Base-by-base conservation (phyloP, 345 rosid species). In the Linum usitatissimum region DNA sequence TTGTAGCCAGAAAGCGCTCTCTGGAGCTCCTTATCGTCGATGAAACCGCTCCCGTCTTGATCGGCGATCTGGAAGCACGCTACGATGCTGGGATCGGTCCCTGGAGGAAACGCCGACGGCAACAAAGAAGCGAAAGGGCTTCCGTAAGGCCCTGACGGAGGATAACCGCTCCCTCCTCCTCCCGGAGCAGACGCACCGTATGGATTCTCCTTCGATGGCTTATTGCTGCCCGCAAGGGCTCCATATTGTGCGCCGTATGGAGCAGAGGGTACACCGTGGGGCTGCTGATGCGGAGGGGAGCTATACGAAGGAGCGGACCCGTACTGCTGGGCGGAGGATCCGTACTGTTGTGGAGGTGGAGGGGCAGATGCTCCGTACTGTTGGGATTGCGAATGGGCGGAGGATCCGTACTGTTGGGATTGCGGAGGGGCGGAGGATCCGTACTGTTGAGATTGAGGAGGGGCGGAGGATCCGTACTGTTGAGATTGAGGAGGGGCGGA, bases 1-100 rank as follows among this genome's bases (percentile, higher is more conserved):
- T 73, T 84, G 54, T 87, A 87, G 17, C 86, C 67, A 34, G 99
- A 85, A 12, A 93, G 79, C 30, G 96, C 99, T 56, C 83, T 78
- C 76, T 93, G 96, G 59, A 89, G 78, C 73, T 93, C 99, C 64
- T 78, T 87, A 31, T 93, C 99, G 56, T 93, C 97, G 60, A 90
- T 87, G 48, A 87, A 67, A 0, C 96, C 97, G 68, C 99, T 93
- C 9, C 88, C 80, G 67, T 93, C 99, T 71, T 74, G 86, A 76
- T 90, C 97, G 12, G 99, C 97, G 60, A 75, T 36, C 66, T 84
- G 90, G 61, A 89, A 92, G 69, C 90, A 80, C 34, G 96, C 86
- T 64, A 93, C 74, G 57, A 93, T 56, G 74, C 42, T 81, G 30
- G 99, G 91, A 71, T 89, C 96, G 18, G 96, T 89, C 3, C 91